Conservation (phyloP, 306 rosid species). For the Casuarina glauca region DNA sequence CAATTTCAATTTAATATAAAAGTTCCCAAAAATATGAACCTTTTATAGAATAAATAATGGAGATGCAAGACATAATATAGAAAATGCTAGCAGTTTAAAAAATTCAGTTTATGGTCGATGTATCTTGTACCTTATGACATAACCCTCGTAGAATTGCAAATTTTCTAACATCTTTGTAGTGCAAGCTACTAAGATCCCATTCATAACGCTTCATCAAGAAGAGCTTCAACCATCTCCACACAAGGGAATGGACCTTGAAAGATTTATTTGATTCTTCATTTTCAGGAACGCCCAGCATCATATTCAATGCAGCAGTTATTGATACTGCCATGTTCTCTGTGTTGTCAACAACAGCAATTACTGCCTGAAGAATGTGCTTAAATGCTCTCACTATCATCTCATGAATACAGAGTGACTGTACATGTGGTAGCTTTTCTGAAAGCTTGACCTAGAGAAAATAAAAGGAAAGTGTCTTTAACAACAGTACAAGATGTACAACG, state of each 20-base stretch:
- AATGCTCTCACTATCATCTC: constrained; percentile 98
- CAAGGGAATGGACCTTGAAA: constrained; percentile 58
- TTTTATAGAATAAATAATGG: background rate
- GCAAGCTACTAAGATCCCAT: constrained; percentile 70
- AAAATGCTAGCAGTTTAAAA: constrained; percentile 25
- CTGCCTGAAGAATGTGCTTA: constrained; percentile 94
- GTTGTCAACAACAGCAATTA: constrained; percentile 67
- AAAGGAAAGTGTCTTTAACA: constrained; percentile 23
- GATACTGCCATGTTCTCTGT: constrained; percentile 71
- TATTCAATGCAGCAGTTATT: constrained; percentile 77
- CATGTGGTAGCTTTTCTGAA: constrained; percentile 91
- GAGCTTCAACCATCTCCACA: constrained; percentile 83
- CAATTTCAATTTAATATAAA: constrained; percentile 4
- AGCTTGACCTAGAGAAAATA: constrained; percentile 79
- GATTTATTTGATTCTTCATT: constrained; percentile 53
- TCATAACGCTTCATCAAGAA: constrained; percentile 82
- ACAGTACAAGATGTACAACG: constrained; percentile 16
- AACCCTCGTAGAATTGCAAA: constrained; percentile 92
- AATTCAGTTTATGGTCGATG: constrained; percentile 8
- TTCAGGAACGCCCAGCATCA: constrained; percentile 79
- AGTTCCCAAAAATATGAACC: constrained; percentile 1
- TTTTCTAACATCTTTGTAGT: constrained; percentile 75
- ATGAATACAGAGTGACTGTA: constrained; percentile 94
- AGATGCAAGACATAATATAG: constrained; percentile 12
- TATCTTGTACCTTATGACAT: constrained; percentile 80